Conservation (phyloP, 345 rosid genomes). For the Gossypium anomalum region DNA sequence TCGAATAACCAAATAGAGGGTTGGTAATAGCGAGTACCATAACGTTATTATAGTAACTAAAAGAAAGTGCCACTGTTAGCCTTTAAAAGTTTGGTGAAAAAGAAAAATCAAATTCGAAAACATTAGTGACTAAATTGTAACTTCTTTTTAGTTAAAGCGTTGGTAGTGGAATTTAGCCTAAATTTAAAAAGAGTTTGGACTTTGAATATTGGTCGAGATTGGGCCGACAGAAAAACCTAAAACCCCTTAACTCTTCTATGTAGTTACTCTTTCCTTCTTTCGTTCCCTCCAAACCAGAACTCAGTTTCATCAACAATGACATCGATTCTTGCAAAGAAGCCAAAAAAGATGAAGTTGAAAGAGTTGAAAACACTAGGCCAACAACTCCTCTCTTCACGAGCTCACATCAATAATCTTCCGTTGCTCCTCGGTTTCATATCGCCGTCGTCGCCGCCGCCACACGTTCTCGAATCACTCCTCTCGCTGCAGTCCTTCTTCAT, state of each 20-base stretch:
- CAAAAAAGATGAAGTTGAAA: slow-evolving; percentile 37
- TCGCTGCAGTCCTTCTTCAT: slow-evolving; percentile 89
- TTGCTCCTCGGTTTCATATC: slow-evolving; percentile 64
- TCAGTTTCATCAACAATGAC: slow-evolving; percentile 35
- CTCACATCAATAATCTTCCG: slow-evolving; percentile 77
- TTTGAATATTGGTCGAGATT: too few species aligned
- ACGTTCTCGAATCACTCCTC: slow-evolving; percentile 73
- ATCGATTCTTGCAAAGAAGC: slow-evolving; percentile 34
- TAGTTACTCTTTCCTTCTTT: too few species aligned
- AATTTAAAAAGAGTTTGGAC: too few species aligned
- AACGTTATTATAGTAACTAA: too few species aligned
- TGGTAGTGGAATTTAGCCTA: not conserved
- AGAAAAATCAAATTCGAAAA: too few species aligned
- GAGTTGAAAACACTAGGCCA: slow-evolving; percentile 61
- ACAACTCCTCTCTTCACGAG: slow-evolving; percentile 69
- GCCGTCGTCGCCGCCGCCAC: slow-evolving; percentile 54
- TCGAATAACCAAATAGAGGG: too few species aligned
- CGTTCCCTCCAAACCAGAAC: not conserved
- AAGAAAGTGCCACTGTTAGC: too few species aligned
- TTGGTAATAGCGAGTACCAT: too few species aligned
- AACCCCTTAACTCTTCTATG: not conserved
- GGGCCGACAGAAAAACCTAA: not conserved
- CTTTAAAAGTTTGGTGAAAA: too few species aligned
- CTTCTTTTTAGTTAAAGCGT: too few species aligned
- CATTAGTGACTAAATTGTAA: too few species aligned